A percentile compares a stretch with the other conserved stretches of the same genome.
Evolutionary conservation across 148 eudicot genomes (phyloP).

Genomic region (Silene conica): DNA sequence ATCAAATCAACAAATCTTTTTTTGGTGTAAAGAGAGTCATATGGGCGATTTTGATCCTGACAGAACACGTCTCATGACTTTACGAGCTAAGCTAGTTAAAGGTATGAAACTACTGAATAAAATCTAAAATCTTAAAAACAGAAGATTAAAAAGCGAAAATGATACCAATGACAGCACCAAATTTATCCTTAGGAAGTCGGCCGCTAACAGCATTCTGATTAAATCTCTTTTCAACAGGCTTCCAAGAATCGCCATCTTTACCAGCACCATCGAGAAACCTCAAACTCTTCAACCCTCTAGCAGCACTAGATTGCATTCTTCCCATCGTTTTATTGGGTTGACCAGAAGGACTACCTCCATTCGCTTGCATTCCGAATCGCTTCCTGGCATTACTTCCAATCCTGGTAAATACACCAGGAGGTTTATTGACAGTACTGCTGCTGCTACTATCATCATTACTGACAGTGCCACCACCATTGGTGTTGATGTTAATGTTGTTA

Average conservation of each 20-base stretch:
- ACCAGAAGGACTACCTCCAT: constrained; percentile 8
- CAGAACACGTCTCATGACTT: too few species aligned
- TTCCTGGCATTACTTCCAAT: constrained; percentile 28
- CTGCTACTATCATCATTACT: not conserved
- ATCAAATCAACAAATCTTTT: not conserved
- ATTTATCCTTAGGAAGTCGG: constrained; percentile 62
- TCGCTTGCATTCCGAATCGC: constrained; percentile 25
- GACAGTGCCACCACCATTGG: not conserved
- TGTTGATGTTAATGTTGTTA: not conserved
- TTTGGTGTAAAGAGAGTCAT: too few species aligned
- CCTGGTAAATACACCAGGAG: constrained; percentile 13
- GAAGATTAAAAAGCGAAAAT: not conserved
- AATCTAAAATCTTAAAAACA: too few species aligned
- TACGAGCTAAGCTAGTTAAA: too few species aligned
- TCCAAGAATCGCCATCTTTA: constrained; percentile 80
- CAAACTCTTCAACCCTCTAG: constrained; percentile 59
- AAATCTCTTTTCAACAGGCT: constrained; percentile 63
- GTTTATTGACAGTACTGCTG: constrained; percentile 11
- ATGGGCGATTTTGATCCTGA: too few species aligned
- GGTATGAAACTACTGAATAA: too few species aligned
- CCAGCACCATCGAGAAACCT: constrained; percentile 71
- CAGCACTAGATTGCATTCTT: constrained; percentile 50
- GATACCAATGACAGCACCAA: constrained; percentile 76
- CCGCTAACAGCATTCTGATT: constrained; percentile 42
- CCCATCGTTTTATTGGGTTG: constrained; percentile 34